Evolutionary conservation across 192 early-diverging fungal species (phyloP), one percentile per base, ranked within the genome.

Genomic region (Coemansia reversa): DNA sequence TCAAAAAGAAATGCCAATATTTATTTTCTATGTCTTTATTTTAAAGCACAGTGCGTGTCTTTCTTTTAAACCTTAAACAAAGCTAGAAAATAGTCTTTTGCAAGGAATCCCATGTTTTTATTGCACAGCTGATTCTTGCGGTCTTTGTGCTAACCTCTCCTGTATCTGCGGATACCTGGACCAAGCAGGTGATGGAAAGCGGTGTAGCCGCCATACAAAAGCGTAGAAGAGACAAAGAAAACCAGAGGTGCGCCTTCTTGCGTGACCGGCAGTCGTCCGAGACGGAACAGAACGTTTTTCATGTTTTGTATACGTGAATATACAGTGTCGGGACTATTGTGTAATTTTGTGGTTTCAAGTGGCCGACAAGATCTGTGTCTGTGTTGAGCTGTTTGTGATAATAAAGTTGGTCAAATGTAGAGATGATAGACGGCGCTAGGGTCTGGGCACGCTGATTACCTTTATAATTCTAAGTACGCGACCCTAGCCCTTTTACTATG

Each of bases 131-230:
- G 33, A 19, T n/a, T 11, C 3, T 53, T 53, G n/a, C 8, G n/a
- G 24, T 25, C 2, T 30, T 48, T 63, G 48, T 65, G 39, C 58
- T 75, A 63, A 51, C 62, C 58, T 55, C 67, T 70, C n/a, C 73
- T 58, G 22, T 63, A 63, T 27, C 42, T 60, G 28, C 73, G 58
- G 49, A 70, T 58, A 3, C 63, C 67, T 0, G 73, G 67, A 0
- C 59, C 59, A 11, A 28, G n/a, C 0, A 70, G 51, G 18, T 53
- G 67, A 16, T 65, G 62, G 2, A 66, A 16, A 1, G 59, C 73
- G 2, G 73, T 75, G 54, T 62, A 70, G 0, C 39, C 32, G n/a
- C 73, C 73, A 11, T 65, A 75, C 8, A 42, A 7, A n/a, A 56
- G 4, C 12, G 60, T 52, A 7, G 58, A 54, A 2, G 58, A 33